A percentile compares a stretch with the other conserved stretches of the same genome.
phyloP scores from a whole-genome alignment of 345 rosid species.

The Raphanus raphanistrum region DNA sequence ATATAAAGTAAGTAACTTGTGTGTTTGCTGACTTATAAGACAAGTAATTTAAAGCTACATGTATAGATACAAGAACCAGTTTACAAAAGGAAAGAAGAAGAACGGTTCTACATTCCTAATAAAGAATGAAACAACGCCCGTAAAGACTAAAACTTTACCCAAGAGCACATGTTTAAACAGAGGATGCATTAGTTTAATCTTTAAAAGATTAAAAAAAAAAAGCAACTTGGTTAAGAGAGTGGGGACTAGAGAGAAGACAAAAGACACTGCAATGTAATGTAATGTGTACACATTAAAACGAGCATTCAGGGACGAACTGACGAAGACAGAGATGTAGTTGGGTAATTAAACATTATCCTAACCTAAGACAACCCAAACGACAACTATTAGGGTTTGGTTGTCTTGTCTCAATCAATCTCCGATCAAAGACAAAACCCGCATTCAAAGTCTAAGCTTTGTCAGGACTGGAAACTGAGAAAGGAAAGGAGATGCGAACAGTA shows the following conservation, averaged over 20 bases:
- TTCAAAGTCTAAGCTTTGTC: neutral
- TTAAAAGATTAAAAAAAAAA: neutral
- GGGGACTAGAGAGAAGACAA: neutral
- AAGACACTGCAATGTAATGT: neutral
- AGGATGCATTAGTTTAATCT: neutral
- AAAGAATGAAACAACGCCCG: neutral
- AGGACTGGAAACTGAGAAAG: neutral
- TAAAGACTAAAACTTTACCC: neutral
- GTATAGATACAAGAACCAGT: neutral
- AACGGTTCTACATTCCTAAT: neutral
- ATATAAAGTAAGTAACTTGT: neutral
- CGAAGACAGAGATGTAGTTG: neutral
- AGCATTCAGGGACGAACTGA: neutral
- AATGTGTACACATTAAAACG: neutral
- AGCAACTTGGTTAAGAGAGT: neutral
- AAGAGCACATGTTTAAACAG: neutral
- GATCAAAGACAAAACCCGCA: neutral
- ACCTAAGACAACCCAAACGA: neutral
- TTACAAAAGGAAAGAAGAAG: neutral
- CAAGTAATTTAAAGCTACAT: slow-evolving; percentile 11
- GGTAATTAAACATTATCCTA: neutral
- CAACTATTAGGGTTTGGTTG: neutral
- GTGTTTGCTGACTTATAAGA: neutral
- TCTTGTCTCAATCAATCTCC: neutral
- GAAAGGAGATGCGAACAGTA: slow-evolving; percentile 8